Evolutionary conservation across 768 basidiomycete species (phyloP).

Genomic region (Mycena rebaudengoi): DNA sequence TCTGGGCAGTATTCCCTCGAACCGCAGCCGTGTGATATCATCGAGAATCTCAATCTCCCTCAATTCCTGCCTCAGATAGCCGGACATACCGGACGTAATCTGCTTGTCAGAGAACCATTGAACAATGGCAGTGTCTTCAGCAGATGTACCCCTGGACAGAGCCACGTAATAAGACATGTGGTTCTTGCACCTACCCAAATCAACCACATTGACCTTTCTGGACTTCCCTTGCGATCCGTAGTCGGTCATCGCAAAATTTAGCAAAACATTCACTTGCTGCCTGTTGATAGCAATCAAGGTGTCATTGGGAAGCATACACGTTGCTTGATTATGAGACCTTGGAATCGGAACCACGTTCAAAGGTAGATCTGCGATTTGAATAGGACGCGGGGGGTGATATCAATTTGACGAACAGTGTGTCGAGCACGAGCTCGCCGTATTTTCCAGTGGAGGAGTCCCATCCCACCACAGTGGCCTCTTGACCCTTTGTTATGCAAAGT

Average conservation of each 20-base stretch:
- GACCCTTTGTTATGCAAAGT: no score
- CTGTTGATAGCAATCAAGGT: neutral
- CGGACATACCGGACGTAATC: neutral
- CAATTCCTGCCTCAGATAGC: neutral
- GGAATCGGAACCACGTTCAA: neutral
- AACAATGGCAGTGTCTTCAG: neutral
- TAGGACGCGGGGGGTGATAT: no score
- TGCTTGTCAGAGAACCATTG: neutral
- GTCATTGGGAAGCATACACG: neutral
- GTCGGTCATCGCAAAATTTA: neutral
- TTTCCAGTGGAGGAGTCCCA: no score
- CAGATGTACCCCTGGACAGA: neutral
- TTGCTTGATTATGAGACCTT: neutral
- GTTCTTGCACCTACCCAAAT: neutral
- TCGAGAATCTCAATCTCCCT: neutral
- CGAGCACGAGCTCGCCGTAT: no score
- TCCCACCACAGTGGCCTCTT: no score
- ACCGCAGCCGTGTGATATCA: neutral
- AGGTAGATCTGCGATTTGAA: no score
- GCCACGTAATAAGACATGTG: neutral
- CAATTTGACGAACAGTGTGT: no score
- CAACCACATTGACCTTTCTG: neutral
- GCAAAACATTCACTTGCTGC: neutral
- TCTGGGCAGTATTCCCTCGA: neutral
- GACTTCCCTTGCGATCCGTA: neutral